These are phyloP conservation scores for Raphanus sativus DNA, from an alignment of 345 rosid genomes.

Conservation along the genomic window DNA sequence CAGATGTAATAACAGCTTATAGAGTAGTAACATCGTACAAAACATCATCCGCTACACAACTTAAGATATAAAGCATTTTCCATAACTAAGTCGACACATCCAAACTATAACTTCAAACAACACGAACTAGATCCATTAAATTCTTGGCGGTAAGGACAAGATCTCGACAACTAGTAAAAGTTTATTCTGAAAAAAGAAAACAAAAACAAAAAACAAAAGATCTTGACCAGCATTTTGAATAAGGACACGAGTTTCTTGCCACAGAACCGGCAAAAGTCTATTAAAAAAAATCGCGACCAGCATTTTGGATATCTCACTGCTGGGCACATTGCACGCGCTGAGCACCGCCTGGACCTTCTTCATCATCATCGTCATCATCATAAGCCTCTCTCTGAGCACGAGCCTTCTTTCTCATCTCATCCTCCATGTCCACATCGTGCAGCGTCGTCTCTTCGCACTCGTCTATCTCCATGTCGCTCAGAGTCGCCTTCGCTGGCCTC, in stretches of 20 bases:
- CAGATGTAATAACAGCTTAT: too few species aligned
- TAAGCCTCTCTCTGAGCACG: slow-evolving; percentile 41
- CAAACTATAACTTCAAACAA: neutral
- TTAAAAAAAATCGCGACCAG: neutral
- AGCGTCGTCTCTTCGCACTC: slow-evolving; percentile 89
- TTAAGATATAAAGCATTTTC: neutral
- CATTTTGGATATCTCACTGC: slow-evolving; percentile 45
- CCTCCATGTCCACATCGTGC: slow-evolving; percentile 75
- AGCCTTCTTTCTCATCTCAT: slow-evolving; percentile 81
- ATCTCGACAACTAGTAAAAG: slow-evolving; percentile 3
- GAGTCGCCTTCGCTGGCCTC: slow-evolving; percentile 36
- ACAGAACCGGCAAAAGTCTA: neutral
- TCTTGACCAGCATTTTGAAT: slow-evolving; percentile 1
- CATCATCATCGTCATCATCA: slow-evolving; percentile 49
- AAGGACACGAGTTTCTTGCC: neutral
- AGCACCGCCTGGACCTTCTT: slow-evolving; percentile 47
- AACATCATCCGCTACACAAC: neutral
- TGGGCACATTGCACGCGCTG: slow-evolving; percentile 78
- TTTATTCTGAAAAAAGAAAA: neutral
- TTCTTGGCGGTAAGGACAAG: neutral
- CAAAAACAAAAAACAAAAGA: neutral
- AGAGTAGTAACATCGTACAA: too few species aligned
- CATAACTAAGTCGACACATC: neutral
- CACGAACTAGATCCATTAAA: neutral
- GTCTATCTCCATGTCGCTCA: slow-evolving; percentile 82